A percentile compares a stretch with the other conserved stretches of the same genome.
phyloP scores from a whole-genome alignment of 768 basidiomycete species.

The Rossbeevera mucosa region DNA sequence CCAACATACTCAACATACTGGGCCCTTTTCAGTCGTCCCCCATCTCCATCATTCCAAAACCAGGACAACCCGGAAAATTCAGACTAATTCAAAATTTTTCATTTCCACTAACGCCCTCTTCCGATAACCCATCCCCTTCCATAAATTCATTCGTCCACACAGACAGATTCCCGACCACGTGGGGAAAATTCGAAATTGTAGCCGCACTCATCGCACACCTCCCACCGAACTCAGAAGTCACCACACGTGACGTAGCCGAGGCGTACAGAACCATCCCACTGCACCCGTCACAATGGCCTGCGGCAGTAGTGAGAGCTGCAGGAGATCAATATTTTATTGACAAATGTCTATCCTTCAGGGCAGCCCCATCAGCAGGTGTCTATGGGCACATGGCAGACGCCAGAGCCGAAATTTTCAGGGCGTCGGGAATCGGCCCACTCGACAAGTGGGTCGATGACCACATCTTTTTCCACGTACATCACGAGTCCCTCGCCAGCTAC shows the following conservation, averaged over 20 bases:
- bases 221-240: neutral
- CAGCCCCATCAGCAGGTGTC: neutral
- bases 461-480: neutral
- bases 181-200: neutral
- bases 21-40: neutral
- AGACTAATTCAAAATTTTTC: neutral
- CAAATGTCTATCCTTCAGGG: neutral
- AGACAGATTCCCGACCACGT: neutral
- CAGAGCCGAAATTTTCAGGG: neutral
- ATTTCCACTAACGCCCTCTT: neutral
- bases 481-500: no score
- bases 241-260: neutral
- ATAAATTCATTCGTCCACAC: neutral
- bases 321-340: neutral
- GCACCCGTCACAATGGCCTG: neutral
- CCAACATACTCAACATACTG: accelerated
- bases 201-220: neutral
- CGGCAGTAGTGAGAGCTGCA: neutral
- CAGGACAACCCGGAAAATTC: neutral
- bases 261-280: neutral
- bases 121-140: neutral
- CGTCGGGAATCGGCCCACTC: neutral
- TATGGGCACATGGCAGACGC: neutral
- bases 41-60: neutral
- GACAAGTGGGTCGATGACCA: neutral